These are phyloP conservation scores for Aspergillus pseudoviridinutans DNA, from an alignment of 2,329 filamentous ascomycete species.

Conservation along the genomic window DNA sequence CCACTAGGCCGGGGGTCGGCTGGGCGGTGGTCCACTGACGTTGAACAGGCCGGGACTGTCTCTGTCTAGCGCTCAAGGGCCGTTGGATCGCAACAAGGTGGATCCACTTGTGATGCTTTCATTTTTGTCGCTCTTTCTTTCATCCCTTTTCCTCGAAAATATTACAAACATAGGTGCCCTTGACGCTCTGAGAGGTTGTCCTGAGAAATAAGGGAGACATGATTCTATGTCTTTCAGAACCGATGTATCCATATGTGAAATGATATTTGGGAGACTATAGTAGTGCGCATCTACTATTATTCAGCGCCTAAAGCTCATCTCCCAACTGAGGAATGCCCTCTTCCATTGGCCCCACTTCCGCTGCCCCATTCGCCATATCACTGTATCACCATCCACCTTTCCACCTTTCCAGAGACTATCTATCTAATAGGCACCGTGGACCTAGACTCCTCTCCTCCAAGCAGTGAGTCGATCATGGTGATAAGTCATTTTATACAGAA, in stretches of 20 bases:
- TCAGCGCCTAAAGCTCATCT: slow-evolving; percentile 1
- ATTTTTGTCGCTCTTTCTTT: slow-evolving; percentile 6
- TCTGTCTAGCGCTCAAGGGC: slow-evolving; percentile 13
- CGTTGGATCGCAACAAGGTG: slow-evolving; percentile 19
- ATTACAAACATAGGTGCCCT: no score
- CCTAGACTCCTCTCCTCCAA: not conserved
- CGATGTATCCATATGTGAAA: not conserved
- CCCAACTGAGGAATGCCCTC: slow-evolving; percentile 7
- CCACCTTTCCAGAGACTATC: not conserved
- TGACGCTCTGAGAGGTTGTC: not conserved
- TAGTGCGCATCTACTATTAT: not conserved
- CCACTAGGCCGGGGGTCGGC: slow-evolving; percentile 14
- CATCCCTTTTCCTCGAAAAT: not conserved
- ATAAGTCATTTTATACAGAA: not conserved
- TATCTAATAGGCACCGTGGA: no score
- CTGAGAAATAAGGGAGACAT: not conserved
- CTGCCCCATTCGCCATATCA: slow-evolving; percentile 12
- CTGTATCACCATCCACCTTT: not conserved
- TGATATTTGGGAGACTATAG: not conserved
- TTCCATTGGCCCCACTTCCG: slow-evolving; percentile 18
- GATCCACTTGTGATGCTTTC: slow-evolving; percentile 10
- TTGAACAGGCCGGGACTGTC: slow-evolving; percentile 15
- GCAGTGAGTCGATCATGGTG: not conserved
- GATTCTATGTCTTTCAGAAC: not conserved
- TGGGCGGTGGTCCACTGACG: slow-evolving; percentile 15